phyloP scores from a whole-genome alignment of 768 basidiomycete species.

The Dacryopinax spathularia region DNA sequence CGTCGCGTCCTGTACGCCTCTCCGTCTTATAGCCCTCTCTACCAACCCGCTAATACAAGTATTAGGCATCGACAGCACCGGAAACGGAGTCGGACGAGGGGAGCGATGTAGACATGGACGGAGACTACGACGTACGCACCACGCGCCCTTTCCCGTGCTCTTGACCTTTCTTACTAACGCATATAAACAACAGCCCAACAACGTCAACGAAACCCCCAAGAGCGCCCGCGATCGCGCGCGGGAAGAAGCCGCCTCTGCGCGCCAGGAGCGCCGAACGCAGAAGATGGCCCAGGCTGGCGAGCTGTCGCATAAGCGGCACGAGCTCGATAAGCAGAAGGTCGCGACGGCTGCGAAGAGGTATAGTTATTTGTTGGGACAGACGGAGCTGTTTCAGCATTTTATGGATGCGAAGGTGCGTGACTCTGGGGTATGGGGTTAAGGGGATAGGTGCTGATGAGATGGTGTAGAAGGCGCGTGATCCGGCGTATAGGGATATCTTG shows the following conservation, averaged over 20 bases:
- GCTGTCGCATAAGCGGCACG: conserved; percentile 54
- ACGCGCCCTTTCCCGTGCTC: background rate
- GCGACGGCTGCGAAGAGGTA: conserved; percentile 92
- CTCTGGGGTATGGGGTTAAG: too few species aligned
- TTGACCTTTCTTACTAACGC: background rate
- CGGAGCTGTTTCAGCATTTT: conserved; percentile 95
- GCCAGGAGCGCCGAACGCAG: conserved; percentile 37
- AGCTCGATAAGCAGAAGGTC: conserved; percentile 82
- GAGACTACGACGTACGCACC: background rate
- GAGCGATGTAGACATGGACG: conserved; percentile 3
- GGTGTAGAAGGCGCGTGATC: conserved; percentile 68
- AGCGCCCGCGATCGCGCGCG: conserved; percentile 4
- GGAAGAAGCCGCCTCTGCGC: conserved; percentile 5
- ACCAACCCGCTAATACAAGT: background rate
- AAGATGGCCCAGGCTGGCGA: conserved; percentile 54
- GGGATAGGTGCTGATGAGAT: background rate
- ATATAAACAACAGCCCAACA: background rate
- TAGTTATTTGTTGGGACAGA: conserved; percentile 93
- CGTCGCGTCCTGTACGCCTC: conserved; percentile 9
- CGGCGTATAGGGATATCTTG: conserved; percentile 79
- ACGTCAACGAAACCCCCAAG: background rate
- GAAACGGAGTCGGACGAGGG: conserved; percentile 11
- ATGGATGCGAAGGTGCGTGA: conserved; percentile 77
- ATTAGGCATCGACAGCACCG: background rate
- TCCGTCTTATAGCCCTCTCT: conserved; percentile 4